These are phyloP conservation scores for Solanum lycopersicoides DNA, from an alignment of 257 asterid genomes.

Conservation along the genomic window DNA sequence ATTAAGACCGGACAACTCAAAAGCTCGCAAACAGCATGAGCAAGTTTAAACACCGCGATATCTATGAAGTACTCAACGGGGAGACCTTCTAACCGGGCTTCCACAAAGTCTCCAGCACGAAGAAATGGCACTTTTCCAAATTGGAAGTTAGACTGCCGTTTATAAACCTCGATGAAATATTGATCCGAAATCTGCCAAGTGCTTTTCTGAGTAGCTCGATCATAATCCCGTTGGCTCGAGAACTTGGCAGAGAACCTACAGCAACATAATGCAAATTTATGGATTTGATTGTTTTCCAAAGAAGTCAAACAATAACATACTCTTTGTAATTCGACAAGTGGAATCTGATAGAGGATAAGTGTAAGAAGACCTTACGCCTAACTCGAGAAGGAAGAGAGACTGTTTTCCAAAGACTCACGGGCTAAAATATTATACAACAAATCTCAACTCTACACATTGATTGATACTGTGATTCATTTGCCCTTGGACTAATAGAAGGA, in stretches of 20 bases:
- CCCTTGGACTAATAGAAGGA: not conserved
- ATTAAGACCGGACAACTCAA: not conserved
- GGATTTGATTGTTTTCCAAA: not conserved
- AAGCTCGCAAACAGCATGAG: not conserved
- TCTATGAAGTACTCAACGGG: not conserved
- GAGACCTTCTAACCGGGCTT: not conserved
- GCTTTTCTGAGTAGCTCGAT: not conserved
- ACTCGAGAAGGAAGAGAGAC: no score
- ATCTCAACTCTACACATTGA: not conserved
- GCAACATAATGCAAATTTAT: not conserved
- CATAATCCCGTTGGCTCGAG: not conserved
- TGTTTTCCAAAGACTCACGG: no score
- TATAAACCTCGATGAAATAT: not conserved
- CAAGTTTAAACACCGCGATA: not conserved
- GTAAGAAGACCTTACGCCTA: no score
- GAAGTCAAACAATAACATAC: not conserved
- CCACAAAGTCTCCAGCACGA: not conserved
- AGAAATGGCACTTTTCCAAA: not conserved
- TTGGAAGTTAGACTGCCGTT: not conserved
- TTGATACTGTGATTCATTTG: no score
- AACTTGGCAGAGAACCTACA: not conserved
- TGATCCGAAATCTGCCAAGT: not conserved
- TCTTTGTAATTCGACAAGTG: no score
- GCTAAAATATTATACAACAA: not conserved
- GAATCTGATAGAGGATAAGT: no score